Percentiles rank a stretch among this genome's conserved stretches.
Conservation (phyloP, 2,329 filamentous ascomycete genomes). For the Davidsoniella neocaledoniae region DNA sequence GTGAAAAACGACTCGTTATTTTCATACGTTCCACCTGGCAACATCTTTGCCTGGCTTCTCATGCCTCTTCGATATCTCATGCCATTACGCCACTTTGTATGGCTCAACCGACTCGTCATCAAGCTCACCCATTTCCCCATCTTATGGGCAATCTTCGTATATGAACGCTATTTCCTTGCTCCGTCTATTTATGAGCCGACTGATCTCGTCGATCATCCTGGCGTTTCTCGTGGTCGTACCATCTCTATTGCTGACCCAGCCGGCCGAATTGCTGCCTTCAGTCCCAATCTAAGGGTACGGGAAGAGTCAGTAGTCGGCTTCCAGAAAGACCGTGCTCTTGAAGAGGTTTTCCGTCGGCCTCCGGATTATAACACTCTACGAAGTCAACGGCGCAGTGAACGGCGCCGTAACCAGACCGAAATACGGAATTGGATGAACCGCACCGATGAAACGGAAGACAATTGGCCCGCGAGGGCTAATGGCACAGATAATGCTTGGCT, state of each 20-base stretch:
- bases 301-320: conserved; percentile 80
- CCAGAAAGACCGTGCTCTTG: conserved; percentile 75
- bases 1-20: conserved; percentile 96
- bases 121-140: conserved; percentile 82
- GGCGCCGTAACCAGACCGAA: conserved; percentile 60
- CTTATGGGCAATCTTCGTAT: conserved; percentile 69
- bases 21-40: conserved; percentile 81
- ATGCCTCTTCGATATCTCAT: conserved; percentile 69
- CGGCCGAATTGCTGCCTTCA: conserved; percentile 49
- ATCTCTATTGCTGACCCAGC: conserved; percentile 42
- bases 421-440: conserved; percentile 85
- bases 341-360: conserved; percentile 71
- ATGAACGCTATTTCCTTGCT: conserved; percentile 67
- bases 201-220: conserved; percentile 63
- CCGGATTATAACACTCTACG: conserved; percentile 47
- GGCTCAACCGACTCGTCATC: conserved; percentile 77
- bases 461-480: not conserved
- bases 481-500: conserved; percentile 27
- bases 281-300: conserved; percentile 52
- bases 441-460: conserved; percentile 29
- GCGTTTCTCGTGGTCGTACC: conserved; percentile 30
- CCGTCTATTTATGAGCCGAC: conserved; percentile 64
- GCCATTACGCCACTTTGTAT: conserved; percentile 66
- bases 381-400: conserved; percentile 43
- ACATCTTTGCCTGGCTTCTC: conserved; percentile 78